Percentiles rank a stretch among this genome's conserved stretches.
These are phyloP conservation scores for Vitis rotundifolia DNA, from an alignment of 164 flowering plant genomes.

Conservation along the genomic window DNA sequence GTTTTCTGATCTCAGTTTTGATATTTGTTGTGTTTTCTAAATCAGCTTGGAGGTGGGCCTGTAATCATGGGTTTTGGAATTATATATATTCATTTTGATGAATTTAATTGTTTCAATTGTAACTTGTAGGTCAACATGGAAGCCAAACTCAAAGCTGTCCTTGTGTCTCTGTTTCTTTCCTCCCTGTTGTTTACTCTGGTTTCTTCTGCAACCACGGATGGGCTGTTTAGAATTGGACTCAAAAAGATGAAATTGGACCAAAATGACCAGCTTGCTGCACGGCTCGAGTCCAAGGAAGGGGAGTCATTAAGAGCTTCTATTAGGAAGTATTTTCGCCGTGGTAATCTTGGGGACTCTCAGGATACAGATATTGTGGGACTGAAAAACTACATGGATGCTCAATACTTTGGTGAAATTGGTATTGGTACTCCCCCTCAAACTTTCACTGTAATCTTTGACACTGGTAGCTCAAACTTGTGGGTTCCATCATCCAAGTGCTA, in stretches of 20 bases:
- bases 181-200: slow-evolving; percentile 24
- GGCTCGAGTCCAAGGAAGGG: slow-evolving; percentile 38
- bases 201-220: slow-evolving; percentile 30
- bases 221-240: slow-evolving; percentile 52
- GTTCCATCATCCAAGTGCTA: slow-evolving; percentile 80
- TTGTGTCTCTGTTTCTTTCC: slow-evolving; percentile 21
- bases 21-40: no score
- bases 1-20: no score
- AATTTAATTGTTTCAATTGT: background rate
- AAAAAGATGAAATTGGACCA: slow-evolving; percentile 54
- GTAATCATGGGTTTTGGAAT: background rate
- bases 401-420: slow-evolving; percentile 85
- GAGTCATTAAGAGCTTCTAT: slow-evolving; percentile 30
- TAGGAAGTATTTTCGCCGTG: slow-evolving; percentile 39
- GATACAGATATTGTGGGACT: slow-evolving; percentile 61
- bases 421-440: slow-evolving; percentile 87
- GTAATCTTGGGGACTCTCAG: slow-evolving; percentile 38
- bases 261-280: slow-evolving; percentile 48
- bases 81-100: background rate
- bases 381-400: slow-evolving; percentile 90
- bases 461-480: slow-evolving; percentile 91
- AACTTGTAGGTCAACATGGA: slow-evolving; percentile 32
- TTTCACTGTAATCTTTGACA: slow-evolving; percentile 86
- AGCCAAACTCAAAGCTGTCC: slow-evolving; percentile 9
- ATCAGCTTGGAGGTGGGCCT: no score